phyloP scores from a whole-genome alignment of 371 early-diverging fungal genomes.

The Dichotomocladium elegans region DNA sequence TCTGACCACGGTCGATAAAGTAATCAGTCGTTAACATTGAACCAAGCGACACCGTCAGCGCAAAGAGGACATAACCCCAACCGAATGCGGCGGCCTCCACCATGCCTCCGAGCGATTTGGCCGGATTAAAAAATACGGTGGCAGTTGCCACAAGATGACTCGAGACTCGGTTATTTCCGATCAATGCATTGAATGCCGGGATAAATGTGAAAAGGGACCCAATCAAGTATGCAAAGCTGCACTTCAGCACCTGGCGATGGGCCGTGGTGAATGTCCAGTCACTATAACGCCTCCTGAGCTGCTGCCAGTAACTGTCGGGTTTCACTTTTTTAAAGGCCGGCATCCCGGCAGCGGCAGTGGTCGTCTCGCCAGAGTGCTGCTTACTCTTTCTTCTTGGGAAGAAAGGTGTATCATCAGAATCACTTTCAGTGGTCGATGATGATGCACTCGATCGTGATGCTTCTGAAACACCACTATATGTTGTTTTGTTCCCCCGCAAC shows the following conservation, averaged over 20 bases:
- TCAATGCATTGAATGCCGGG: conserved; percentile 44
- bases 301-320: background rate
- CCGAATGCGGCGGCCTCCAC: conserved; percentile 63
- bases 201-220: conserved; percentile 63
- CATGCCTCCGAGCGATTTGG: conserved; percentile 64
- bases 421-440: conserved; percentile 4
- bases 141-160: conserved; percentile 64
- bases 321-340: background rate
- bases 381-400: background rate
- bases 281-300: background rate
- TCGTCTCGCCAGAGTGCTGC: background rate
- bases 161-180: conserved; percentile 45
- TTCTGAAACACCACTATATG: conserved; percentile 2
- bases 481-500: background rate
- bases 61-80: conserved; percentile 52
- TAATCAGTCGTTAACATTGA: conserved; percentile 58
- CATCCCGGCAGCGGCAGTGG: background rate
- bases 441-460: background rate
- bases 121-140: conserved; percentile 69
- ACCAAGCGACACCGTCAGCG: conserved; percentile 41
- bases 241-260: conserved; percentile 53
- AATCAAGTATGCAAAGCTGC: conserved; percentile 59
- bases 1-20: conserved; percentile 46
- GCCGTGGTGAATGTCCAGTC: conserved; percentile 17
- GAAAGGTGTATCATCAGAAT: conserved; percentile 2